Conservation (phyloP, 768 basidiomycete genomes). For the Goffeauzyma gilvescens region DNA sequence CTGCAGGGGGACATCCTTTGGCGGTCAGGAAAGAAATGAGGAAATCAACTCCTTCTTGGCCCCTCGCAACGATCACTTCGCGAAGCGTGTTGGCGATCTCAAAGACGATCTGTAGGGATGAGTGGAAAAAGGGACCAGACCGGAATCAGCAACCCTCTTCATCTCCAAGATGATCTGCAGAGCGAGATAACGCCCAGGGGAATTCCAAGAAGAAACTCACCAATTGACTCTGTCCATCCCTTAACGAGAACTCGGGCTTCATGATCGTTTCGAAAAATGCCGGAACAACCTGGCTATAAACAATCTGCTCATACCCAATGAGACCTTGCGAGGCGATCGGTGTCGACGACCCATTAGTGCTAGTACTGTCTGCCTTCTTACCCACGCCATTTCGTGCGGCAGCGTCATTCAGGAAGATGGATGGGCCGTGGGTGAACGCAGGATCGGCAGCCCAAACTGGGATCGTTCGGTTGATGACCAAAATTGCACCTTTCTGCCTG, state of each 20-base stretch:
- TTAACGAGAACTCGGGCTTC: conserved; percentile 59
- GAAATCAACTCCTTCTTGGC: conserved; percentile 63
- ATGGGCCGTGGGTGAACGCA: conserved; percentile 13
- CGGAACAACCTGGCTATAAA: conserved; percentile 71
- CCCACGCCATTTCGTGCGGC: conserved; percentile 6
- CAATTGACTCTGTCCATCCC: conserved; percentile 67
- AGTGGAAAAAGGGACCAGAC: not conserved
- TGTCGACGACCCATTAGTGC: conserved; percentile 21
- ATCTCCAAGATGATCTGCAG: not conserved
- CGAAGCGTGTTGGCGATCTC: conserved; percentile 78
- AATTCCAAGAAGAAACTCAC: conserved; percentile 47
- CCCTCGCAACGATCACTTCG: conserved; percentile 53
- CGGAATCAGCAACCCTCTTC: not conserved
- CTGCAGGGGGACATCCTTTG: conserved; percentile 65
- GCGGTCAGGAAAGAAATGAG: conserved; percentile 67
- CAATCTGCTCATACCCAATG: conserved; percentile 79
- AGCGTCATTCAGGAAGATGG: conserved; percentile 21
- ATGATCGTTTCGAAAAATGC: conserved; percentile 65
- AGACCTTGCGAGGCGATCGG: conserved; percentile 34
- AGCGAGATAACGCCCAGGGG: not conserved
- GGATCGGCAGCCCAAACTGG: conserved; percentile 32
- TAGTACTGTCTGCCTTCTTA: conserved; percentile 31
- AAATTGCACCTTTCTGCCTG: conserved; percentile 62
- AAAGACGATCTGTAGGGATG: conserved; percentile 48
- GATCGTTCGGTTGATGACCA: conserved; percentile 42